Base-by-base conservation (phyloP, 1,139 yeast genomes). In the Geotrichum phurueaensis region DNA sequence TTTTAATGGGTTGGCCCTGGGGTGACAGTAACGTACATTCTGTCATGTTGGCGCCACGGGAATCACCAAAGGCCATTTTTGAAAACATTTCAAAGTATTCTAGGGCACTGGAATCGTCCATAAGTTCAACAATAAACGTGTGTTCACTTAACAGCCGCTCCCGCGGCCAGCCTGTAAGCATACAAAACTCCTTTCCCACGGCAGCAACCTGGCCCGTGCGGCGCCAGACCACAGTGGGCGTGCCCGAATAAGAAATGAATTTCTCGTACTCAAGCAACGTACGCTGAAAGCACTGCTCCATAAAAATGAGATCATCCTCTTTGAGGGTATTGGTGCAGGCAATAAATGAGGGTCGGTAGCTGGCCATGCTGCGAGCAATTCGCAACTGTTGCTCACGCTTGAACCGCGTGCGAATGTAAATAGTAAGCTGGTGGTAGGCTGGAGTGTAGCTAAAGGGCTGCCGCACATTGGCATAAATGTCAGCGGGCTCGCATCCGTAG, bases 211-310 rank as follows among this genome's bases (percentile, higher is more conserved):
- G 97, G 5, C 96, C 96, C 1, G 96, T 91, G 61, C 98, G 79
- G 67, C 98, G 78, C 97, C 97, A 92, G 13, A 91, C 94, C 36
- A 92, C 84, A 0, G 97, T 91, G 0, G 98, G 98, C 0, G 97
- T 92, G 0, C 97, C 97, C 52, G 91, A 85, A 29, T 87, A 84
- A 29, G 85, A 81, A 43, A 92, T 86, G 70, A 89, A 87, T 70
- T 85, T 87, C 65, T 89, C 94, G 71, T 89, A 91, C 63, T 95
- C 96, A 54, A 92, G 75, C 52, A 92, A 76, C 0, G 97, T 91
- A 55, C 98, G 76, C 72, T 92, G 97, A 75, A 91, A 91, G 68
- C 97, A 89, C 73, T 90, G 96, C 68, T 92, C 98, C 90, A 92
- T 91, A 70, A 92, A 92, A 3, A 91, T 89, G 71, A 92, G 77